Evolutionary conservation across 441 rosid species (phyloP).

Genomic region (Lepidium campestre): DNA sequence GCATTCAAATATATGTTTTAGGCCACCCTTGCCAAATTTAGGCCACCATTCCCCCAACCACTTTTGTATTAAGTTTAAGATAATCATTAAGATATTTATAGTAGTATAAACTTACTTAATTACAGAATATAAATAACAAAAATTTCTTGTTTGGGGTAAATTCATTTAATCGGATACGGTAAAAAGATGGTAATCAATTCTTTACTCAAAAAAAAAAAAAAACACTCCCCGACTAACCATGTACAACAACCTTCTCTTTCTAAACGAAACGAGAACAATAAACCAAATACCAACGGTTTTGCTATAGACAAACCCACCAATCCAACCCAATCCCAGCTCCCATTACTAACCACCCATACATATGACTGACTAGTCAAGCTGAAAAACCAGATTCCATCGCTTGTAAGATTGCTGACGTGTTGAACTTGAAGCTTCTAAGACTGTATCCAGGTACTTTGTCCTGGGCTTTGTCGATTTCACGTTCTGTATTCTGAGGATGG

Average conservation of each 20-base stretch:
- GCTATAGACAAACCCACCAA: slow-evolving; percentile 24
- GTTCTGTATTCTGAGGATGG: slow-evolving; percentile 38
- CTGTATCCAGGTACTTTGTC: slow-evolving; percentile 55
- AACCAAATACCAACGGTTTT: slow-evolving; percentile 10
- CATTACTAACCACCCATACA: not conserved
- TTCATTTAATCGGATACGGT: not conserved
- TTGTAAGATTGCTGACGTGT: slow-evolving; percentile 47
- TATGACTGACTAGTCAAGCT: slow-evolving; percentile 25
- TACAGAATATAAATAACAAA: too few species aligned
- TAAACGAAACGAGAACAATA: not conserved
- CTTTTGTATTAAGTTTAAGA: not conserved
- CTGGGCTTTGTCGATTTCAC: slow-evolving; percentile 40
- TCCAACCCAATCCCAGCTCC: slow-evolving; percentile 11
- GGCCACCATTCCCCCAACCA: slow-evolving; percentile 28
- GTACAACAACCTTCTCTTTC: slow-evolving; percentile 18
- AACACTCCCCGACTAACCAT: slow-evolving; percentile 7
- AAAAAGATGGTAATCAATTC: not conserved
- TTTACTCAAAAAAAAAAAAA: not conserved
- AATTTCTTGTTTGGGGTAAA: not conserved
- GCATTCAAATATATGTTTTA: slow-evolving; percentile 10
- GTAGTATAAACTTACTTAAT: too few species aligned
- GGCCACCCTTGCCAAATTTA: slow-evolving; percentile 21
- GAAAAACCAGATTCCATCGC: slow-evolving; percentile 73
- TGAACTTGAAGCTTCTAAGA: slow-evolving; percentile 68
- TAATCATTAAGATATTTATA: not conserved